A percentile compares a stretch with the other conserved stretches of the same genome.
Conservation (phyloP, 2,329 filamentous ascomycete genomes). For the Monilinia vaccinii-corymbosi region DNA sequence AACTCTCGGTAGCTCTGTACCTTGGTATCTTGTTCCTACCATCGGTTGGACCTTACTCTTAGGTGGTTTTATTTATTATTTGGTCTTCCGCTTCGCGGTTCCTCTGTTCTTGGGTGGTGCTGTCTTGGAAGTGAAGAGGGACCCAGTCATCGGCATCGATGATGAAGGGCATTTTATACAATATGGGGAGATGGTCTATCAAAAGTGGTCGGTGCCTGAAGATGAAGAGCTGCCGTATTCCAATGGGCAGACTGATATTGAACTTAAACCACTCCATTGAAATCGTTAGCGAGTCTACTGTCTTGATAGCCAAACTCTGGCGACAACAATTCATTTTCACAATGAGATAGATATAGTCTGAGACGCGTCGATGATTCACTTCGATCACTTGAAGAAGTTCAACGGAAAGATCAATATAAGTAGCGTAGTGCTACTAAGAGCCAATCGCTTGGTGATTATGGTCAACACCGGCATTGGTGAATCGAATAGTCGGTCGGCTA, state of each 20-base stretch:
- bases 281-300: too few species aligned
- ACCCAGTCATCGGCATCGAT: neutral
- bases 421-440: too few species aligned
- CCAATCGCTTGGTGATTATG: too few species aligned
- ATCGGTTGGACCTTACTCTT: slow-evolving; percentile 7
- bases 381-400: too few species aligned
- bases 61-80: neutral
- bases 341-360: neutral
- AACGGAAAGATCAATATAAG: too few species aligned
- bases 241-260: neutral
- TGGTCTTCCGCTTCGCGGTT: neutral
- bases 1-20: neutral
- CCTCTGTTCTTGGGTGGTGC: neutral
- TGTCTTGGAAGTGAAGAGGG: neutral
- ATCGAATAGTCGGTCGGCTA: too few species aligned
- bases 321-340: neutral
- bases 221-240: neutral
- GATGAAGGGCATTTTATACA: neutral
- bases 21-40: slow-evolving; percentile 8
- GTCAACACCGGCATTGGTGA: too few species aligned
- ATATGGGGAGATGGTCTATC: slow-evolving; percentile 4
- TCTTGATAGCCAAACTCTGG: too few species aligned
- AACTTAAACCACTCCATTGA: neutral
- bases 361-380: neutral
- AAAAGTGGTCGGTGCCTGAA: slow-evolving; percentile 7